Evolutionary conservation across 1,284 basidiomycete species (phyloP).

Genomic region (Rhodotorula sp.): DNA sequence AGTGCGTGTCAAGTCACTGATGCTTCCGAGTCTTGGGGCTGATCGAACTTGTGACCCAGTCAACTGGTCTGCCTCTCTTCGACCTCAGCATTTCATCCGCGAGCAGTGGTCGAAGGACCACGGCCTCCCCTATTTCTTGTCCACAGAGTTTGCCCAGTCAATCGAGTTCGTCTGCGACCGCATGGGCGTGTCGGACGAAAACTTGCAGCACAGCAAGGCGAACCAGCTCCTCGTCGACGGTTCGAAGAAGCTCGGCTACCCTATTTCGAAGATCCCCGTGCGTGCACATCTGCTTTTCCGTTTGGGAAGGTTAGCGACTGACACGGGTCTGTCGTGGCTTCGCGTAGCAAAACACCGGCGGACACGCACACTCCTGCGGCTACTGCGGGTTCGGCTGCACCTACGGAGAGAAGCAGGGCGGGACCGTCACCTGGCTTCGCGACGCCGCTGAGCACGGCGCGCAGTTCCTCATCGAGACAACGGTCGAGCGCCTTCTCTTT

Average conservation of each 20-base stretch:
- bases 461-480: constrained; percentile 49
- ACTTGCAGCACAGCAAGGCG: constrained; percentile 51
- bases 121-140: constrained; percentile 51
- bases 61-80: constrained; percentile 56
- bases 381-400: constrained; percentile 52
- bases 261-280: constrained; percentile 27
- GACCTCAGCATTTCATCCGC: constrained; percentile 52
- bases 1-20: not conserved
- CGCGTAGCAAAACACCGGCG: constrained; percentile 53
- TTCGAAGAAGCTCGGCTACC: constrained; percentile 37
- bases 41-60: constrained; percentile 35
- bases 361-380: constrained; percentile 52
- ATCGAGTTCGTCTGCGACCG: constrained; percentile 51
- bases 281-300: not conserved
- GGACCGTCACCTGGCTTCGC: constrained; percentile 50
- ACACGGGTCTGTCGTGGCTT: not conserved
- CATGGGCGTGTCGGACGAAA: constrained; percentile 51
- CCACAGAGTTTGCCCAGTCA: constrained; percentile 49
- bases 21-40: too few species aligned
- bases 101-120: constrained; percentile 52
- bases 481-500: constrained; percentile 53
- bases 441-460: constrained; percentile 52
- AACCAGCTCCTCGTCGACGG: constrained; percentile 51
- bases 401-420: constrained; percentile 51
- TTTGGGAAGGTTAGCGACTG: not conserved